Evolutionary conservation across 768 basidiomycete species (phyloP), one percentile per base, ranked within the genome.

Genomic region (Rhizopogon vinicolor): DNA sequence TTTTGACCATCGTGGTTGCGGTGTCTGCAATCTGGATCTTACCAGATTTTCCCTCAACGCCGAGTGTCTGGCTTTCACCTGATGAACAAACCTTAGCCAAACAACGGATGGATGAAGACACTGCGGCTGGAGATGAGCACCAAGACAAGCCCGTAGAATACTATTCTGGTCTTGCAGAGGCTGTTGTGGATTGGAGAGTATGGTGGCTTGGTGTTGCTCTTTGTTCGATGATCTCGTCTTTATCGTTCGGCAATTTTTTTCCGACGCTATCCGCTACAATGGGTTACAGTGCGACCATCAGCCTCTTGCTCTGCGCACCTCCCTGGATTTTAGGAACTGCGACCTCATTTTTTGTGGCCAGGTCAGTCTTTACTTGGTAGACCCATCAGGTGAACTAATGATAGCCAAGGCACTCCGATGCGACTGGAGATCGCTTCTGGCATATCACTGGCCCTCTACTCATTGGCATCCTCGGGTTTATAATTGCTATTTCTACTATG

Each of bases 181-280:
- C 88, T 14, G 29, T 89, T 52, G 75, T 73, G 25, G 90, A 93
- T 64, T 85, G 84, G 86, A 88, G 84, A 69, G 85, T 93, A 37
- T 93, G 90, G 86, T 87, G 82, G 81, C 74, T 94, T 46, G 79
- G 87, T 10, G 57, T 89, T 31, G 77, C 85, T 2, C 66, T 88
- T 48, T 81, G 79, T 19, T 78, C 79, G 57, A 76, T 83, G 70
- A 9, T 18, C 41, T 68, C 84, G 33, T 80, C 86, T 9, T 65
- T 89, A 39, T 84, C 82, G 12, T 91, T 91, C 75, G 86, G 87
- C 63, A 85, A 83, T 16, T 91, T 84, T 68, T 91, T 91, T 73
- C 89, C 87, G 8, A 89, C 89, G 0, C 71, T 93, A 53, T 82
- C 81, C 41, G 80, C 77, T 18, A 92, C 90, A 8, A 76, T 93